A percentile compares a stretch with the other conserved stretches of the same genome.
Evolutionary conservation across 768 basidiomycete genomes (phyloP).

Genomic region (Boletales sp.): DNA sequence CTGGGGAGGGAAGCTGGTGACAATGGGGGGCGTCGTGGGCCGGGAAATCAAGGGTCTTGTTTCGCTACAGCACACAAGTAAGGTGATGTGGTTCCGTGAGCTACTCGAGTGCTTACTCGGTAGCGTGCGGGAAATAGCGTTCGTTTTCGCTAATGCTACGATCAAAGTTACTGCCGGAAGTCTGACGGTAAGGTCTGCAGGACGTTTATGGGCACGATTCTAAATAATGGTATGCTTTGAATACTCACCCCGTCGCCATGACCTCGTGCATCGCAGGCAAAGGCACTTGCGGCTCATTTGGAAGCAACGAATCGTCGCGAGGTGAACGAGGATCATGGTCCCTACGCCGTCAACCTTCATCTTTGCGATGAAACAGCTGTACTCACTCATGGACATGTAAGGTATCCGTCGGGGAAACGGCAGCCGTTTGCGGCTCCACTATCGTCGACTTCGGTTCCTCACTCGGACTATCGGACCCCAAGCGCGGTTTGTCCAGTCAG

Average conservation of each 20-base stretch:
- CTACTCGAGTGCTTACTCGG: slow-evolving; percentile 23
- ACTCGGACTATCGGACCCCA: slow-evolving; percentile 6
- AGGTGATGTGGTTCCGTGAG: background rate
- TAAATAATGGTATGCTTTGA: background rate
- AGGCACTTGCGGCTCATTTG: slow-evolving; percentile 27
- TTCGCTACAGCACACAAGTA: slow-evolving; percentile 38
- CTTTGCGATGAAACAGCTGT: background rate
- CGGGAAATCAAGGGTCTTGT: slow-evolving; percentile 47
- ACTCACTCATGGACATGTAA: slow-evolving; percentile 31
- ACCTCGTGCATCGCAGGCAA: slow-evolving; percentile 34
- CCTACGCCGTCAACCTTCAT: slow-evolving; percentile 1
- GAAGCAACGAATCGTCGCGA: slow-evolving; percentile 27
- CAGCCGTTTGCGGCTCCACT: slow-evolving; percentile 8
- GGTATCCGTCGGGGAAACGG: slow-evolving; percentile 25
- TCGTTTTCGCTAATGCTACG: slow-evolving; percentile 14
- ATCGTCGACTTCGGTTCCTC: slow-evolving; percentile 24
- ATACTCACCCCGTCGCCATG: slow-evolving; percentile 22
- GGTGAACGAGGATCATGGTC: slow-evolving; percentile 30
- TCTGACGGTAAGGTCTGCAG: slow-evolving; percentile 15
- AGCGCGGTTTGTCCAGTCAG: background rate
- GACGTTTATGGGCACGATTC: background rate
- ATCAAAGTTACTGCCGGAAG: slow-evolving; percentile 16
- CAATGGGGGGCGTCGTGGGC: slow-evolving; percentile 28
- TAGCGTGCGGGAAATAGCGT: slow-evolving; percentile 6
- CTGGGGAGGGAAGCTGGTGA: slow-evolving; percentile 19